These are phyloP conservation scores for Fusarium sp. DNA, from an alignment of 2,329 filamentous ascomycete genomes.

Conservation along the genomic window DNA sequence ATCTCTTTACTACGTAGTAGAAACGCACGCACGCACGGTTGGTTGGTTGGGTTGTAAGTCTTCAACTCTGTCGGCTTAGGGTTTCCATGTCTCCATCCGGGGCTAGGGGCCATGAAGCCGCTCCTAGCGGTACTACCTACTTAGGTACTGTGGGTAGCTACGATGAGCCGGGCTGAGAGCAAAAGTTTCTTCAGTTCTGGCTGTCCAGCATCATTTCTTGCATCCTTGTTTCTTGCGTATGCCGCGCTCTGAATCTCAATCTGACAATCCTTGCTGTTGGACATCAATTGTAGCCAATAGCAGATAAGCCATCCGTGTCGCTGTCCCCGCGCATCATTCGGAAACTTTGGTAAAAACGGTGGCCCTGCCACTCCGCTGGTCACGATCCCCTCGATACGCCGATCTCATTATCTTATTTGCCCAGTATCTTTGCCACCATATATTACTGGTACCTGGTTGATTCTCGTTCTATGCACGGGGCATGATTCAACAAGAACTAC, in stretches of 20 bases:
- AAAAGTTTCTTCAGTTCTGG: slow-evolving; percentile 18
- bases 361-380: slow-evolving; percentile 9
- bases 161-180: slow-evolving; percentile 8
- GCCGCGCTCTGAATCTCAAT: slow-evolving; percentile 10
- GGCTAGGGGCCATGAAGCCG: slow-evolving; percentile 25
- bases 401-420: slow-evolving; percentile 7
- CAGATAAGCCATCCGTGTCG: slow-evolving; percentile 4
- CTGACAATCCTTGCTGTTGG: slow-evolving; percentile 10
- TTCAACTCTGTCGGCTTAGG: slow-evolving; percentile 14
- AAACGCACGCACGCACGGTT: neutral
- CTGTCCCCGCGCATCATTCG: slow-evolving; percentile 16
- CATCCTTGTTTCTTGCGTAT: slow-evolving; percentile 14
- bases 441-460: neutral
- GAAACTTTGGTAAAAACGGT: slow-evolving; percentile 31
- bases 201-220: slow-evolving; percentile 5
- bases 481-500: neutral
- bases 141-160: no score
- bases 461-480: neutral
- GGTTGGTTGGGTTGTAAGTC: neutral
- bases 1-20: neutral
- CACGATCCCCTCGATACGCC: slow-evolving; percentile 26
- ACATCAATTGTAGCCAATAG: slow-evolving; percentile 11
- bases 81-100: slow-evolving; percentile 21
- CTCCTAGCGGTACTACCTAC: slow-evolving; percentile 8
- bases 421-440: neutral